These are phyloP conservation scores for Rhinocladiella similis DNA, from an alignment of 2,329 filamentous ascomycete genomes.

Conservation along the genomic window DNA sequence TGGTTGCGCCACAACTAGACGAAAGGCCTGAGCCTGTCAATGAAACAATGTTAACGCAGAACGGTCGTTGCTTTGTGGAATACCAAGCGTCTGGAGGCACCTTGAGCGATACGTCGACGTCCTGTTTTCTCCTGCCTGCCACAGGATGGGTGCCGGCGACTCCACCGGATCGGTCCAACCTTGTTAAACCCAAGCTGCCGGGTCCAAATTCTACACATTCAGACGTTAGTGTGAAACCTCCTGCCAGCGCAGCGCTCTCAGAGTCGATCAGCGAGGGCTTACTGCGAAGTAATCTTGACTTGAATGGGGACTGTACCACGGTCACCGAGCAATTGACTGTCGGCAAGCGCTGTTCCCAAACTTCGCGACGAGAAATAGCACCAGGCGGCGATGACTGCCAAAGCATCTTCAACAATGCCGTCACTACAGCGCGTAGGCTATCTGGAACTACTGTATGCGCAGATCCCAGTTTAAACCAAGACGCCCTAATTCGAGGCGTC, in stretches of 20 bases:
- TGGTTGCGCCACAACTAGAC: background rate
- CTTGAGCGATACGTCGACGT: background rate
- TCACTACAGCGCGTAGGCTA: background rate
- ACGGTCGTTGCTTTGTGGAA: background rate
- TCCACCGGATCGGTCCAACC: background rate
- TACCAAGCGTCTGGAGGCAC: background rate
- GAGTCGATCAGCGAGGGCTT: background rate
- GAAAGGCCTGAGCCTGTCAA: background rate
- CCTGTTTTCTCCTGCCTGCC: background rate
- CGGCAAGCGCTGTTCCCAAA: background rate
- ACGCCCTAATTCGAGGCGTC: slow-evolving; percentile 11
- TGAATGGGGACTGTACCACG: background rate
- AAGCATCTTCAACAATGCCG: slow-evolving; percentile 3
- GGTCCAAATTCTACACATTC: background rate
- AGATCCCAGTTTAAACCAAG: slow-evolving; percentile 8
- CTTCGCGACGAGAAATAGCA: background rate
- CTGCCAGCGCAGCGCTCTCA: background rate
- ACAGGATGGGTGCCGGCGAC: background rate
- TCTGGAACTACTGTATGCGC: background rate
- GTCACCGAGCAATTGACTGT: background rate
- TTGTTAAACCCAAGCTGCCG: background rate
- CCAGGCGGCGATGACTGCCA: background rate
- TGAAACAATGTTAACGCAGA: background rate
- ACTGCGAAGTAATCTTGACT: background rate
- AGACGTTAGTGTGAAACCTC: background rate